phyloP scores from a whole-genome alignment of 1,284 basidiomycete species.

The Puccinia coronata region DNA sequence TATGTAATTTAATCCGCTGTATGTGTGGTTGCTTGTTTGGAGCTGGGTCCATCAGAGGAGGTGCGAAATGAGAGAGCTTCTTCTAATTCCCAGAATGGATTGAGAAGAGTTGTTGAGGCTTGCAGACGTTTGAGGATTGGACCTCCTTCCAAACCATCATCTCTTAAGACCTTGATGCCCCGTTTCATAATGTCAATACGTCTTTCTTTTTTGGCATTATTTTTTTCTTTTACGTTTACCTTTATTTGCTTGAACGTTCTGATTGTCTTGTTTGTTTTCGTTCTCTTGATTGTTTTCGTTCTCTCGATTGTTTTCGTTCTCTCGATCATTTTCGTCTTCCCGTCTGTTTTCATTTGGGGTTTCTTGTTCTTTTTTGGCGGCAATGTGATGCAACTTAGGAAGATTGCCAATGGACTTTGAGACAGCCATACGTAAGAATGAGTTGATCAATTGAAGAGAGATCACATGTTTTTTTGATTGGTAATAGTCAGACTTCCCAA shows the following conservation, averaged over 20 bases:
- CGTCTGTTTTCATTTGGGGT: too few relatives aligned
- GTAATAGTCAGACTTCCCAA: not conserved
- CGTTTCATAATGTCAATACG: not conserved
- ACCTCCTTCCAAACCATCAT: not conserved
- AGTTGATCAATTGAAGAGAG: not conserved
- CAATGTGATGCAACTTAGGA: not conserved
- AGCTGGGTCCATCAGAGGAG: too few relatives aligned
- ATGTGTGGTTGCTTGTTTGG: too few relatives aligned
- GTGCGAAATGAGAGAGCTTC: too few relatives aligned
- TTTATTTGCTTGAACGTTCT: too few relatives aligned
- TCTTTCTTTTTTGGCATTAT: not conserved
- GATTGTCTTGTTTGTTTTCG: too few relatives aligned
- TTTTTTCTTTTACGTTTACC: too few relatives aligned
- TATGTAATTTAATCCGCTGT: too few relatives aligned
- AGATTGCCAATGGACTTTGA: not conserved
- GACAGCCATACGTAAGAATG: slow-evolving; percentile 22
- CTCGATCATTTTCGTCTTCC: too few relatives aligned
- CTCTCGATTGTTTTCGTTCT: too few relatives aligned
- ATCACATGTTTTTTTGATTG: slow-evolving; percentile 16
- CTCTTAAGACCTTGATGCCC: not conserved
- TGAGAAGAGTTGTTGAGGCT: not conserved
- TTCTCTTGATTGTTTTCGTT: too few relatives aligned
- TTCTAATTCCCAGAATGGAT: not conserved
- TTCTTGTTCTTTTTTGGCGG: too few relatives aligned
- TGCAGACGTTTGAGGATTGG: not conserved